Conservation (phyloP, 2,329 filamentous ascomycete species). For the Pseudocercospora vitis region DNA sequence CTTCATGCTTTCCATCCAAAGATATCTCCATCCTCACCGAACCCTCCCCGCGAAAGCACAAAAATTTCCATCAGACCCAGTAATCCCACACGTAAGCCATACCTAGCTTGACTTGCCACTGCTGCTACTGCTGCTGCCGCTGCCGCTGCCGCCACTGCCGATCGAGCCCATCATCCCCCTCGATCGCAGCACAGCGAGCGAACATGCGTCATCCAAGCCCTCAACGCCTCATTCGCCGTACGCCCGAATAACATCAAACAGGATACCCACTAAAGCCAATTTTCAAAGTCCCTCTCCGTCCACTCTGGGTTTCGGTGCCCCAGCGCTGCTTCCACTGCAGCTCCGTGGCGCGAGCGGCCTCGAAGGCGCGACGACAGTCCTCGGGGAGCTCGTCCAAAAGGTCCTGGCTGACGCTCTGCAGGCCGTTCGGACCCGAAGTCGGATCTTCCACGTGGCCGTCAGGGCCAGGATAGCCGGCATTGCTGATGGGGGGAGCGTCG, state of each 20-base stretch:
- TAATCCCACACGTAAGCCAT: too few species aligned
- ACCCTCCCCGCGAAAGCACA: too few species aligned
- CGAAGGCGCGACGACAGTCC: constrained; percentile 71
- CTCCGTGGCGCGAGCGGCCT: constrained; percentile 65
- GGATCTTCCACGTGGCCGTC: constrained; percentile 53
- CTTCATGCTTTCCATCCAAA: too few species aligned
- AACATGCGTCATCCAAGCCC: background rate
- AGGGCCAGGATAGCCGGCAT: constrained; percentile 60
- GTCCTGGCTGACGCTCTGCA: constrained; percentile 65
- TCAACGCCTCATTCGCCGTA: constrained; percentile 36
- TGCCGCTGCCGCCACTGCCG: too few species aligned
- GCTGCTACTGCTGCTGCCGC: too few species aligned
- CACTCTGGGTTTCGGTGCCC: constrained; percentile 65
- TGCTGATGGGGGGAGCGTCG: constrained; percentile 58
- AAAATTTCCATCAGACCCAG: too few species aligned
- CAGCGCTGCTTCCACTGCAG: constrained; percentile 71
- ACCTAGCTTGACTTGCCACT: too few species aligned
- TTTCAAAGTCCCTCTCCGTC: constrained; percentile 47
- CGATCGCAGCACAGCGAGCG: background rate
- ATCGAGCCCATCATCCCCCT: background rate
- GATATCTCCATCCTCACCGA: too few species aligned
- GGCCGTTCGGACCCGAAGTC: constrained; percentile 51
- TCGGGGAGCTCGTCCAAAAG: constrained; percentile 65
- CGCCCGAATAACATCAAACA: constrained; percentile 43
- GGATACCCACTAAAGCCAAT: constrained; percentile 53